These are phyloP conservation scores for Mycena floridula DNA, from an alignment of 768 basidiomycete genomes.

Conservation along the genomic window DNA sequence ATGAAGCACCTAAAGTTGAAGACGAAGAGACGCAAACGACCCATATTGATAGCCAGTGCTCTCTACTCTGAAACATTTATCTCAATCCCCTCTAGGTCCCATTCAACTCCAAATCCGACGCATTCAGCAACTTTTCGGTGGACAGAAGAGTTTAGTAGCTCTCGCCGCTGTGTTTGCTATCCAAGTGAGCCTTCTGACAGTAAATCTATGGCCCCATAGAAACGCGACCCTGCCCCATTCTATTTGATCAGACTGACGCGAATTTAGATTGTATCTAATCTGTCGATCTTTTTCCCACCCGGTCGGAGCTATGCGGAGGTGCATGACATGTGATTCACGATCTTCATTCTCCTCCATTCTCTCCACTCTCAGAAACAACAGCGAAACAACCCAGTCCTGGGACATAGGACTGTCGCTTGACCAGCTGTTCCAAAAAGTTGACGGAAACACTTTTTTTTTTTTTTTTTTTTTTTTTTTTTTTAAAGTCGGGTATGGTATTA, in stretches of 20 bases:
- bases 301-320: too few species aligned
- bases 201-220: conserved; percentile 50
- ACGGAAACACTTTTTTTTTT: too few species aligned
- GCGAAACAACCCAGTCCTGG: too few species aligned
- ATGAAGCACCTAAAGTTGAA: conserved; percentile 71
- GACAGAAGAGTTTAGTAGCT: conserved; percentile 95
- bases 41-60: conserved; percentile 65
- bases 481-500: too few species aligned
- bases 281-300: too few species aligned
- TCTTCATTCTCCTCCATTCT: too few species aligned
- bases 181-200: background rate
- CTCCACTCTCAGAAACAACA: too few species aligned
- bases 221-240: conserved; percentile 98
- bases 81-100: conserved; percentile 60
- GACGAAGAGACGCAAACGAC: conserved; percentile 68
- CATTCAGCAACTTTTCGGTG: conserved; percentile 95
- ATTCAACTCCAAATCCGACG: conserved; percentile 97
- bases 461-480: too few species aligned
- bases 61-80: background rate
- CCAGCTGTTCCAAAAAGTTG: too few species aligned
- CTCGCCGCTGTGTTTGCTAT: conserved; percentile 52
- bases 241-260: conserved; percentile 99
- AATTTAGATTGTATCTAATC: too few species aligned
- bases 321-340: too few species aligned
- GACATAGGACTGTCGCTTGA: too few species aligned